Evolutionary conservation across 106 monocot species (phyloP), one percentile per base, ranked within the genome.

Genomic region (Dendrobium officinale): DNA sequence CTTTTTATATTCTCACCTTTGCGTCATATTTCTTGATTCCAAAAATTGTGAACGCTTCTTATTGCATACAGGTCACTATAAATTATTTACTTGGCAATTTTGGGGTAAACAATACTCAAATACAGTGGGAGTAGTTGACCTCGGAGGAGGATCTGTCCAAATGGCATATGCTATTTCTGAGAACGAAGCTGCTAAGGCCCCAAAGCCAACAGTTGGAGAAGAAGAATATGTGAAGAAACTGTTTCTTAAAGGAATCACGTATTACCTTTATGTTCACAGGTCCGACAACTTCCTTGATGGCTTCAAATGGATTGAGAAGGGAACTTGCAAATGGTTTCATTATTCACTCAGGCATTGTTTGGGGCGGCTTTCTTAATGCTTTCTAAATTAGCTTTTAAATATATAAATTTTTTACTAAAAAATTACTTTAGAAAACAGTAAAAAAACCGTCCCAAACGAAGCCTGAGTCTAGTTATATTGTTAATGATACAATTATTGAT

Each of bases 151-250:
- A 7, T 92, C 92, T 80, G 92, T 92, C 44, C 92, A 92, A 82
- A 92, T 92, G 92, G 87, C 92, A 8, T 92, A 92, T 92, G 92
- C 92, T 48, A 92, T 92, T 27, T 92, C 92, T 58, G 85, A 92
- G 81, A 79, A 80, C 55, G 92, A 87, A 68, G 92, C 92, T 78
- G 80, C 79, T 75, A 87, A 81, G 68, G 85, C 92, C 42, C 87
- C 92, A 77, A 82, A 44, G 58, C 33, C 82, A 6, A 56, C 77
- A 45, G 80, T 82, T 78, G 92, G 84, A 49, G 87, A 84, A 81
- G 92, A 87, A 68, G 66, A 85, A 75, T 89, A 92, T 84, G 92
- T 92, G 77, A 85, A 92, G 79, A 56, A 81, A 74, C 77, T 92
- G 48, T 80, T 79, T 75, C 87, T 89, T 24, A 92, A 89, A 74